phyloP scores from a whole-genome alignment of 2,329 filamentous ascomycete species.

The Graphiopsis chlorocephala region DNA sequence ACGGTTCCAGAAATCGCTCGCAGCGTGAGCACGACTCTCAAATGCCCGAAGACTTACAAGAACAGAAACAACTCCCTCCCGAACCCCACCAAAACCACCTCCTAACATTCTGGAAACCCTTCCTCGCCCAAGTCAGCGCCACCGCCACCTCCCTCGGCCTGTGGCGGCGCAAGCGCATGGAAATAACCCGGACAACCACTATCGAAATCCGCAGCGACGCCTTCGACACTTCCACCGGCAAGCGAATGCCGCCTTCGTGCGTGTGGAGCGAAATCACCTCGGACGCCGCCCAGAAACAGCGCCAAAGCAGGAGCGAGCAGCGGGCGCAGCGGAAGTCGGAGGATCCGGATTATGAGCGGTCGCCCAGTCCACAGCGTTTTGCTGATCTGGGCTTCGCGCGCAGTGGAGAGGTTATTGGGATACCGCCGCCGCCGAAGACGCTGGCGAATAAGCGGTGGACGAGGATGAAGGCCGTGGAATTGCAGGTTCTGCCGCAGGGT shows the following conservation, averaged over 20 bases:
- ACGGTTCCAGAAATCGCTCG: neutral
- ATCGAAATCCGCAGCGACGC: neutral
- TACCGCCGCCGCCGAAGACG: neutral
- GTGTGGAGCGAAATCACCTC: neutral
- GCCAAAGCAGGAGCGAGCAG: neutral
- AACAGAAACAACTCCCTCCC: neutral
- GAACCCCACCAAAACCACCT: neutral
- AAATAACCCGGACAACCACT: neutral
- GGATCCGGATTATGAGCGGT: neutral
- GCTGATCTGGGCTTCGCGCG: neutral
- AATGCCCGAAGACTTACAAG: neutral
- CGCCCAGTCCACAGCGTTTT: neutral
- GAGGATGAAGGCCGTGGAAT: neutral
- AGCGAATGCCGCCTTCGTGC: neutral
- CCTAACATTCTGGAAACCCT: neutral
- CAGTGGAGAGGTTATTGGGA: neutral
- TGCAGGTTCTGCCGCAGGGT: neutral
- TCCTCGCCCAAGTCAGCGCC: neutral
- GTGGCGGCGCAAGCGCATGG: neutral
- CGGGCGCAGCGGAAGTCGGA: neutral
- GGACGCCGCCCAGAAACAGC: neutral
- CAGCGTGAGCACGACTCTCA: neutral
- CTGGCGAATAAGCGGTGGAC: neutral
- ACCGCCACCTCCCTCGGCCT: neutral
- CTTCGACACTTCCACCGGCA: neutral